Conservation (phyloP, 306 rosid species). For the Quercus variabilis region DNA sequence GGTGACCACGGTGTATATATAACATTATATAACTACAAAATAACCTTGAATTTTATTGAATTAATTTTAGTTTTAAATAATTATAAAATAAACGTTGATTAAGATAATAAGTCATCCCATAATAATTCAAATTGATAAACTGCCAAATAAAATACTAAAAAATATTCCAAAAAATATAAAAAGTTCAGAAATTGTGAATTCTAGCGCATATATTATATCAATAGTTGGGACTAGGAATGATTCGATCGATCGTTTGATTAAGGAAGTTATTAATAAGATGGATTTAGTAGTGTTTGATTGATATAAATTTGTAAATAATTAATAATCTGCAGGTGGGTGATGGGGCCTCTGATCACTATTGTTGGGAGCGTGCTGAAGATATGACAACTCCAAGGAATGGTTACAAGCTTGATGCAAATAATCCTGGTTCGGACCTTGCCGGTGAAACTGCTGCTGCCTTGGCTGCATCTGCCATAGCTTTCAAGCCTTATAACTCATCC, state of each 20-base stretch:
- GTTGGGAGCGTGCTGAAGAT: slow-evolving; percentile 92
- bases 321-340: slow-evolving; percentile 61
- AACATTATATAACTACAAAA: background rate
- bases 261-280: background rate
- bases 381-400: slow-evolving; percentile 77
- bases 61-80: background rate
- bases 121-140: no score
- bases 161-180: no score
- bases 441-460: slow-evolving; percentile 94
- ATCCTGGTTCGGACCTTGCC: slow-evolving; percentile 90
- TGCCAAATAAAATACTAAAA: no score
- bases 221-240: no score
- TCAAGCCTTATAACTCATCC: slow-evolving; percentile 71
- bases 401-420: slow-evolving; percentile 63
- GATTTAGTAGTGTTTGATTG: background rate
- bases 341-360: slow-evolving; percentile 80
- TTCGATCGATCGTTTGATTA: background rate
- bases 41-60: background rate
- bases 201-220: no score
- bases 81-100: no score
- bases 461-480: slow-evolving; percentile 82
- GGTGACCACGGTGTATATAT: no score
- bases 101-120: no score
- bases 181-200: no score
- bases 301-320: no score